Evolutionary conservation across 768 basidiomycete species (phyloP).

Genomic region (Podaxis sp.): DNA sequence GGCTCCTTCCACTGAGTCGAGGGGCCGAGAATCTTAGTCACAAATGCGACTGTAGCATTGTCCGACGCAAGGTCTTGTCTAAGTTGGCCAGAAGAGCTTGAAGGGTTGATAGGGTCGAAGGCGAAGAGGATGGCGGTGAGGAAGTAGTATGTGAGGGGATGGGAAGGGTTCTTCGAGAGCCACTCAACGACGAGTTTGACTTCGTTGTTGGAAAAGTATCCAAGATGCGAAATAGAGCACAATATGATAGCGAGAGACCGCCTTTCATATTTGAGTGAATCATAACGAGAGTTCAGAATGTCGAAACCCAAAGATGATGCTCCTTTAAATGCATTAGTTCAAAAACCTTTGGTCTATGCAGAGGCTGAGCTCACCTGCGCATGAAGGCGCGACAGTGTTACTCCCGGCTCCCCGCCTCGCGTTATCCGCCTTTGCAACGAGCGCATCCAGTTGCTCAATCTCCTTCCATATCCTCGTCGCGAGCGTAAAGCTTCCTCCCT

Average conservation of each 20-base stretch:
- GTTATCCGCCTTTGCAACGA: constrained; percentile 52
- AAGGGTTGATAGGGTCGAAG: constrained; percentile 66
- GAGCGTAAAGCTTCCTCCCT: constrained; percentile 43
- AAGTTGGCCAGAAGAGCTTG: constrained; percentile 39
- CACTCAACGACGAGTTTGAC: constrained; percentile 68
- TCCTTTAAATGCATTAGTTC: constrained; percentile 29
- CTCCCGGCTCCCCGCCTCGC: constrained; percentile 64
- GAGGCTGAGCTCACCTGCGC: constrained; percentile 44
- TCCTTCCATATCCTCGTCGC: constrained; percentile 59
- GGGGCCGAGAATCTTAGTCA: constrained; percentile 58
- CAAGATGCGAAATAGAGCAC: constrained; percentile 61
- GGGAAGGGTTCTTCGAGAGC: constrained; percentile 64
- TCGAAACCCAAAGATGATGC: constrained; percentile 60
- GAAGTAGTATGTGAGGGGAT: constrained; percentile 68
- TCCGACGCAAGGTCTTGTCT: constrained; percentile 52
- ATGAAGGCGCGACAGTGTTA: constrained; percentile 56
- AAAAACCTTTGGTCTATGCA: not conserved
- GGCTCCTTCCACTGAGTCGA: constrained; percentile 65
- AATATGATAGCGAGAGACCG: constrained; percentile 65
- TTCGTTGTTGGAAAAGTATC: constrained; percentile 59
- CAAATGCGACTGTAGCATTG: constrained; percentile 46
- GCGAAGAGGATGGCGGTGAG: constrained; percentile 63
- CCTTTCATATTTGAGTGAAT: constrained; percentile 75
- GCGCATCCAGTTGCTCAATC: constrained; percentile 57
- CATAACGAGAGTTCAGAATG: constrained; percentile 64